Evolutionary conservation across 176 grass and related monocot species (phyloP).

Genomic region (Aegilops umbellulata): DNA sequence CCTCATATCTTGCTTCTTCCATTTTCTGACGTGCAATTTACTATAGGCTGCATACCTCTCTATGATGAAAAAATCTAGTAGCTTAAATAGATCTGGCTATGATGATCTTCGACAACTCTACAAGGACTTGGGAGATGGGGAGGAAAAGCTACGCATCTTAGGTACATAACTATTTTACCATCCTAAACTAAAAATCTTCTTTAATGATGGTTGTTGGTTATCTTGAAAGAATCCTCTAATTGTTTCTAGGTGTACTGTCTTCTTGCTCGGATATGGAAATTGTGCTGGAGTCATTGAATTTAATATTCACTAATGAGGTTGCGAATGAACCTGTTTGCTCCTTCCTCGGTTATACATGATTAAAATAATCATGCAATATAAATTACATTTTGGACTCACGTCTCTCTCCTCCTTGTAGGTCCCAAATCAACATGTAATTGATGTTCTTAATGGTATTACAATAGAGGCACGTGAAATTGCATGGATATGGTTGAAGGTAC

Average conservation of each 20-base stretch:
- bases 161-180: conserved; percentile 29
- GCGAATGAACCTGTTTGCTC: not conserved
- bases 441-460: conserved; percentile 36
- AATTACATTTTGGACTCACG: not conserved
- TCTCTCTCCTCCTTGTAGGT: conserved; percentile 45
- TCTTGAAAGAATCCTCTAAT: conserved; percentile 11
- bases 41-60: conserved; percentile 69
- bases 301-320: conserved; percentile 67
- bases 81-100: conserved; percentile 57
- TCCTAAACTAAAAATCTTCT: conserved; percentile 14
- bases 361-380: not conserved
- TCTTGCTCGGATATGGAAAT: conserved; percentile 59
- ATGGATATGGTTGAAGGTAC: conserved; percentile 82
- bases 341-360: not conserved
- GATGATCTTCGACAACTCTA: conserved; percentile 71
- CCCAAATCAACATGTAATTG: conserved; percentile 56
- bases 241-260: conserved; percentile 44
- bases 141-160: conserved; percentile 56
- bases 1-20: not conserved
- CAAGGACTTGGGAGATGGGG: conserved; percentile 34
- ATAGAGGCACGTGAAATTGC: conserved; percentile 53
- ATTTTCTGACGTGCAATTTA: conserved; percentile 10
- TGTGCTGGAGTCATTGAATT: conserved; percentile 68
- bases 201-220: not conserved
- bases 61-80: conserved; percentile 64